Percentiles rank a stretch among this genome's conserved stretches.
Conservation (phyloP, 2,329 filamentous ascomycete genomes). For the Fusarium ramigenum region DNA sequence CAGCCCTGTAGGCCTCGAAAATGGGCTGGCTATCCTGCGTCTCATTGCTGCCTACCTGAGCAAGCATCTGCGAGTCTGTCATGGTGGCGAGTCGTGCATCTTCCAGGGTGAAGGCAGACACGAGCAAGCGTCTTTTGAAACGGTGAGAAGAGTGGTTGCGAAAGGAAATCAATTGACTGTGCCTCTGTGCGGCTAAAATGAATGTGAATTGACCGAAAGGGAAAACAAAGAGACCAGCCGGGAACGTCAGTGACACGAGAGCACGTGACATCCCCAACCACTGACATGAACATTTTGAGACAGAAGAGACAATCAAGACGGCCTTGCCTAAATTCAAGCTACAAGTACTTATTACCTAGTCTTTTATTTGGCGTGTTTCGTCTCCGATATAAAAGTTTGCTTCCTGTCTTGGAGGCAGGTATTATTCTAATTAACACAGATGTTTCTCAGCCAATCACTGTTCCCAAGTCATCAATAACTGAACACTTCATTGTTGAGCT, state of each 20-base stretch:
- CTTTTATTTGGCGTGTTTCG: neutral
- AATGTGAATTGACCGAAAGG: constrained; percentile 20
- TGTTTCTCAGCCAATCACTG: neutral
- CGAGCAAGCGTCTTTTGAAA: neutral
- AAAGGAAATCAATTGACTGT: neutral
- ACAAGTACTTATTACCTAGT: neutral
- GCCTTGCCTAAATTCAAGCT: neutral
- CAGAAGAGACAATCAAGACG: neutral
- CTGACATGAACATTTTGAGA: neutral
- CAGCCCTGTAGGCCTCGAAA: constrained; percentile 49
- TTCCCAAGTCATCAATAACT: neutral
- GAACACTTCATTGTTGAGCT: neutral
- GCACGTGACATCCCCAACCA: constrained; percentile 4
- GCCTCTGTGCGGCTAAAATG: constrained; percentile 23
- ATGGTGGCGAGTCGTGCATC: constrained; percentile 41
- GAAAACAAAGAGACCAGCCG: constrained; percentile 11
- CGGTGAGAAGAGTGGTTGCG: neutral
- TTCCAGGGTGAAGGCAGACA: neutral
- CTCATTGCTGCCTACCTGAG: constrained; percentile 48
- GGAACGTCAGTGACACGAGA: constrained; percentile 22
- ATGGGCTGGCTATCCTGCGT: constrained; percentile 58
- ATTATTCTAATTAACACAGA: neutral
- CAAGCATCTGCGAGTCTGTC: constrained; percentile 43
- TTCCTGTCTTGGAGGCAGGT: neutral
- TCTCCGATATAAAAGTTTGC: neutral